phyloP scores from a whole-genome alignment of 257 asterid genomes.

The Ilex aquifolium region DNA sequence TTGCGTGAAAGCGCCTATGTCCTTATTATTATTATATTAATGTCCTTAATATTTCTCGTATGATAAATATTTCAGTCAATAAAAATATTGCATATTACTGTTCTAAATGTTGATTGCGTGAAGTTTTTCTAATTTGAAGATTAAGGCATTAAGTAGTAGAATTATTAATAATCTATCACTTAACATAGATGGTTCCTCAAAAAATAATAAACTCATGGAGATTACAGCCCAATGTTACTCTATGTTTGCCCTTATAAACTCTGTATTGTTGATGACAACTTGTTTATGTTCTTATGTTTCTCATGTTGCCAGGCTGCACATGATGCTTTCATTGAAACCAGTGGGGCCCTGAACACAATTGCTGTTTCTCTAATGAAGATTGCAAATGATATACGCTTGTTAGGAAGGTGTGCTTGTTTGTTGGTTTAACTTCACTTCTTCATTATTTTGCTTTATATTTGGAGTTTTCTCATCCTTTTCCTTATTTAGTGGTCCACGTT shows the following conservation, averaged over 20 bases:
- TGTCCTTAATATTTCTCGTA: no score
- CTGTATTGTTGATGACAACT: background rate
- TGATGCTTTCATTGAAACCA: conserved; percentile 91
- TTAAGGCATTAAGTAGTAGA: no score
- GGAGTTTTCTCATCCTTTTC: conserved; percentile 22
- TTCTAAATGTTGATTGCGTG: no score
- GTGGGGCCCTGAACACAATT: conserved; percentile 87
- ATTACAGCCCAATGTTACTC: conserved; percentile 4
- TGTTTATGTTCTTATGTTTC: conserved; percentile 2
- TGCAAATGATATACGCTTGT: conserved; percentile 89
- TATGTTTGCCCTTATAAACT: conserved; percentile 7
- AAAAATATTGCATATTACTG: no score
- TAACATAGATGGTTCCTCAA: no score
- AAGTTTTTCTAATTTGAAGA: no score
- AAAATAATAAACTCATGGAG: no score
- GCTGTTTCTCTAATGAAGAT: conserved; percentile 93
- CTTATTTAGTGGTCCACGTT: conserved; percentile 85
- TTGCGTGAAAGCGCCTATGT: no score
- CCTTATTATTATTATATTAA: no score
- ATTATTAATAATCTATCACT: no score
- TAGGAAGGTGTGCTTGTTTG: conserved; percentile 55
- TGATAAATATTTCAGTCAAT: no score
- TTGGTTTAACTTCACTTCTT: background rate
- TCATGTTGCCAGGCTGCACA: conserved; percentile 79
- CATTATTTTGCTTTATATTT: conserved; percentile 10